Evolutionary conservation across 225 moss, liverwort and hornwort species (phyloP), one percentile per base, ranked within the genome.

Genomic region (Physcomitrellopsis africana): DNA sequence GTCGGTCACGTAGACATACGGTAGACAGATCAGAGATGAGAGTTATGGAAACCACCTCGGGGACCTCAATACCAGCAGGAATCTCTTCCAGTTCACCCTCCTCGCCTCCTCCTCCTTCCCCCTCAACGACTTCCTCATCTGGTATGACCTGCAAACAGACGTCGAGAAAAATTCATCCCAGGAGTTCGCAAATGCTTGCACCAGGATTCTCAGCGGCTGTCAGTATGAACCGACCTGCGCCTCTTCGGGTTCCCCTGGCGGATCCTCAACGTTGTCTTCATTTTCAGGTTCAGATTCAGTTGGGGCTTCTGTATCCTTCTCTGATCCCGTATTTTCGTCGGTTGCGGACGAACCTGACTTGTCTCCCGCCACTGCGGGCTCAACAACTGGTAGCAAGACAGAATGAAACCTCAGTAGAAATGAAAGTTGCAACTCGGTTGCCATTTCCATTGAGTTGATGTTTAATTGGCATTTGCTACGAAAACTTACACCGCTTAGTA

Each of bases 51-150:
- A 37, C 26, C 78, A 93, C 99, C 99, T 99, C 95, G 0, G 90
- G 90, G 47, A 99, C 74, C 43, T 99, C 92, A 76, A 82, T 84
- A 42, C 95, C 95, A 29, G 93, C 89, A 7, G 92, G 93, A 41
- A 87, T 85, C 60, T 89, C 87, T 23, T 80, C 90, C 17, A 77
- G 74, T 51, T 80, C 80, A 51, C 59, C 81, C 8, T 76, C 89
- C 46, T 80, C 24, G 24, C 24, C 90, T 27, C 83, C 92, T 78
- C 84, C 88, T 67, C 89, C 87, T 15, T 76, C 76, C 2, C 89
- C 89, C 79, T 99, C 91, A 17, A 86, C 87, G 11, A 91, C 93
- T 74, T 99, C 95, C 63, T 93, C 95, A 62, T 95, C 94, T 52
- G 85, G 89, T 29, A 89, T 93, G 18, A 96, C 89, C 85, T 89